phyloP scores from a whole-genome alignment of 225 moss, liverwort and hornwort species.

The Physcomitrellopsis africana region DNA sequence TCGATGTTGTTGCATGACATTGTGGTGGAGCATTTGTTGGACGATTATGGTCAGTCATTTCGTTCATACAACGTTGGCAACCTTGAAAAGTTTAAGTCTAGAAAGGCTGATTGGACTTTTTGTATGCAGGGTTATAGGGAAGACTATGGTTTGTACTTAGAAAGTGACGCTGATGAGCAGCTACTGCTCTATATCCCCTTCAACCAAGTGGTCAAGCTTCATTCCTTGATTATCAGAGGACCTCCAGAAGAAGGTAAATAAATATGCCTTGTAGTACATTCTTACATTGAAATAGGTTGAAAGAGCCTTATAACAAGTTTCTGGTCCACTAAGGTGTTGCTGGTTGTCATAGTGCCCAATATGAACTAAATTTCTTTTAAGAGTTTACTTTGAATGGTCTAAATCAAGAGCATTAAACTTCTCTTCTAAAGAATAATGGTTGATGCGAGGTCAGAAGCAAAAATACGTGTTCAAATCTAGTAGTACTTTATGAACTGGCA shows the following conservation, averaged over 20 bases:
- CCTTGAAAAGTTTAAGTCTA: background rate
- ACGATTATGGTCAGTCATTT: background rate
- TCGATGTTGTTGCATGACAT: background rate
- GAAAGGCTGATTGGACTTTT: slow-evolving; percentile 33
- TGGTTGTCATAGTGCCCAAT: slow-evolving; percentile 8
- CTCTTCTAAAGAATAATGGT: background rate
- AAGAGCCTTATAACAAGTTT: background rate
- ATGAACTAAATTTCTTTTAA: slow-evolving; percentile 1
- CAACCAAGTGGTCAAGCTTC: slow-evolving; percentile 98
- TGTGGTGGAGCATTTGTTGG: no score
- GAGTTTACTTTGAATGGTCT: background rate
- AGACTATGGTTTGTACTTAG: slow-evolving; percentile 84
- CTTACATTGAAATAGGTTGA: background rate
- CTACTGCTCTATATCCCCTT: slow-evolving; percentile 87
- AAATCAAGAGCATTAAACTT: background rate
- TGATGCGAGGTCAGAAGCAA: background rate
- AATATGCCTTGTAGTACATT: background rate
- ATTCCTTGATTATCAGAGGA: slow-evolving; percentile 82
- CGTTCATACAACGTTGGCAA: background rate
- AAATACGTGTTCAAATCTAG: background rate
- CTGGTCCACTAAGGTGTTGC: background rate
- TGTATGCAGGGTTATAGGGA: slow-evolving; percentile 89
- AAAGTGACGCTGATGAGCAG: slow-evolving; percentile 98
- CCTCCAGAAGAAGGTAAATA: slow-evolving; percentile 76
- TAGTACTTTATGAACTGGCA: background rate